These are phyloP conservation scores for Cercospora sesami DNA, from an alignment of 2,329 filamentous ascomycete species.

Conservation along the genomic window DNA sequence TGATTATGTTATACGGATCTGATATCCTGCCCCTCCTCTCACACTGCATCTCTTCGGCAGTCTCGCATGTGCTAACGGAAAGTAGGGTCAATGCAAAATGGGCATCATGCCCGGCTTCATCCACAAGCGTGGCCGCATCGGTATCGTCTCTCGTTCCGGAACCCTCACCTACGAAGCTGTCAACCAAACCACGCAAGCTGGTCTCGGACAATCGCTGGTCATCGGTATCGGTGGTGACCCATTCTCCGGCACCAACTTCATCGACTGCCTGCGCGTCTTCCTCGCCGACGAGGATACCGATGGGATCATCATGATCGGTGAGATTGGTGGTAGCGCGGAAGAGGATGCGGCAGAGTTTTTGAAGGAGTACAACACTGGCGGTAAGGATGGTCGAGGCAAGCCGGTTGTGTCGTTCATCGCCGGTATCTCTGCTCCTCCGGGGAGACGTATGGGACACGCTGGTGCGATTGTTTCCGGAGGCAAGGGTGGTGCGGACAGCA, in stretches of 20 bases:
- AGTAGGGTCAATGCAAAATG: conserved; percentile 96
- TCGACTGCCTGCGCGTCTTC: conserved; percentile 98
- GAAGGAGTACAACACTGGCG: conserved; percentile 76
- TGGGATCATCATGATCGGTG: conserved; percentile 99
- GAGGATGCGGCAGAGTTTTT: conserved; percentile 98
- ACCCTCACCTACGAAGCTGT: conserved; percentile 99
- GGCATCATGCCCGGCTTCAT: conserved; percentile 99
- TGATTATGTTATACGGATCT: conserved; percentile 33
- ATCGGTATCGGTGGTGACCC: conserved; percentile 98
- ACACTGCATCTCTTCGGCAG: conserved; percentile 12
- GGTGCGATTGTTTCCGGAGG: conserved; percentile 97
- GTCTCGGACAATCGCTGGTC: conserved; percentile 95
- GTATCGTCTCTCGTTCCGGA: conserved; percentile 96
- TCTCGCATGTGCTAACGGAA: conserved; percentile 14
- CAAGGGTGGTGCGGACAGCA: conserved; percentile 96
- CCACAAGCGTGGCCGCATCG: conserved; percentile 98
- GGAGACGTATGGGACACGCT: conserved; percentile 97
- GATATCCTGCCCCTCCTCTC: conserved; percentile 18
- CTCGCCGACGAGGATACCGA: conserved; percentile 93
- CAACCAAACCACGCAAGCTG: conserved; percentile 97
- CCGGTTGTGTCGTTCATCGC: conserved; percentile 98
- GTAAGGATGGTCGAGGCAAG: conserved; percentile 65
- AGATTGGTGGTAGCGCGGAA: conserved; percentile 96
- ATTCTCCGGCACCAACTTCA: conserved; percentile 99
- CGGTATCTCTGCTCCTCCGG: conserved; percentile 94